Evolutionary conservation across 208 protist genomes (phyloP).

Genomic region (Hexamita inflata): DNA sequence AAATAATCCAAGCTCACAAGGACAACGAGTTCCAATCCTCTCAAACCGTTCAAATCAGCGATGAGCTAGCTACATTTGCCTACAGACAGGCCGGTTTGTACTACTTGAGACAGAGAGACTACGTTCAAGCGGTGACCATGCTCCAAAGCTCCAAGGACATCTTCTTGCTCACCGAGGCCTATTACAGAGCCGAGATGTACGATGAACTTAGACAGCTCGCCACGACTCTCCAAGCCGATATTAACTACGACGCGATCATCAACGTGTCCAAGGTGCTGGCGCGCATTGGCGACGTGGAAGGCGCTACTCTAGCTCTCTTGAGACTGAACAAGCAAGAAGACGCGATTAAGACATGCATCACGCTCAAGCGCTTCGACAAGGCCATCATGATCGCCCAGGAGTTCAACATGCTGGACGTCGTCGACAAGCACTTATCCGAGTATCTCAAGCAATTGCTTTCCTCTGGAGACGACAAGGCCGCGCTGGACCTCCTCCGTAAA

Average conservation of each 20-base stretch:
- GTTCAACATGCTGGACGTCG: not conserved
- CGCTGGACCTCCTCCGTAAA: conserved; percentile 1
- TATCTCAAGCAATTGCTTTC: conserved; percentile 15
- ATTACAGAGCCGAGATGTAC: not conserved
- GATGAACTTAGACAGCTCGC: not conserved
- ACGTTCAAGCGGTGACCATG: not conserved
- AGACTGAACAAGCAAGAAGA: not conserved
- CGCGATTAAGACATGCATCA: not conserved
- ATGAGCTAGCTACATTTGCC: not conserved
- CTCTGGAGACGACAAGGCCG: conserved; percentile 9
- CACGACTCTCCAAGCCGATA: not conserved
- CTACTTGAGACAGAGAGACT: not conserved
- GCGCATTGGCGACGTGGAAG: conserved; percentile 20
- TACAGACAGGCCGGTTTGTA: not conserved
- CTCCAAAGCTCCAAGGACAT: not conserved
- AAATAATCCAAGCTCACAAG: not conserved
- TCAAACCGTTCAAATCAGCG: not conserved
- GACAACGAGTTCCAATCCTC: not conserved
- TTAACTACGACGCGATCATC: not conserved
- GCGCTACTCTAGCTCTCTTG: conserved; percentile 1
- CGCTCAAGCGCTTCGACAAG: conserved; percentile 15
- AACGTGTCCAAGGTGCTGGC: not conserved
- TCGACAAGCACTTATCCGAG: not conserved
- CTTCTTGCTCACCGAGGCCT: not conserved
- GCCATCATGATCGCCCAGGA: not conserved